These are phyloP conservation scores for Friedmanniomyces simplex DNA, from an alignment of 495 filamentous ascomycete species.

Conservation along the genomic window DNA sequence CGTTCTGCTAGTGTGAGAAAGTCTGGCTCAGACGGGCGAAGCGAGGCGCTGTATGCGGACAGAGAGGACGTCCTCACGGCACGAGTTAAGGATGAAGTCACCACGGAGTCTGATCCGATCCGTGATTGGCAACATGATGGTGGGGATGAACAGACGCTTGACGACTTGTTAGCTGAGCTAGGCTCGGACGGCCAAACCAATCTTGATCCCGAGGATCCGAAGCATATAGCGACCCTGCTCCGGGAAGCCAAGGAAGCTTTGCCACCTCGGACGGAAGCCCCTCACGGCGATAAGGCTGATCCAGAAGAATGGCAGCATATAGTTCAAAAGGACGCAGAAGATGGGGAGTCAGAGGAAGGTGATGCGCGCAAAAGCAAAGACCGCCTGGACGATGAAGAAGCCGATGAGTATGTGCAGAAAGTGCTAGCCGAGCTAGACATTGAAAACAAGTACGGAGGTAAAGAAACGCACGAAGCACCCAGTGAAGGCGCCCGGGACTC, in stretches of 20 bases:
- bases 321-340: neutral
- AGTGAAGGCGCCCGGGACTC: neutral
- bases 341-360: neutral
- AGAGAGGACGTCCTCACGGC: neutral
- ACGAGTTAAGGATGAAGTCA: constrained; percentile 7
- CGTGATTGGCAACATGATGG: constrained; percentile 12
- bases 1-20: constrained; percentile 6
- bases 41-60: neutral
- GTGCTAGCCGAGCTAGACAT: constrained; percentile 28
- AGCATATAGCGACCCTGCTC: constrained; percentile 24
- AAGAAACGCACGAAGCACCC: neutral
- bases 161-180: constrained; percentile 33
- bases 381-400: constrained; percentile 23
- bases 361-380: constrained; percentile 16
- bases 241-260: constrained; percentile 24
- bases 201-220: constrained; percentile 22
- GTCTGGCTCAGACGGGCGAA: neutral
- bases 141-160: constrained; percentile 28
- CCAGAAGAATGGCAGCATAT: constrained; percentile 4
- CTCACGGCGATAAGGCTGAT: neutral
- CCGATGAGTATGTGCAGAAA: constrained; percentile 27
- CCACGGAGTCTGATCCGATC: constrained; percentile 10
- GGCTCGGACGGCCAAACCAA: constrained; percentile 28
- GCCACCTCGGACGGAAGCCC: constrained; percentile 7
- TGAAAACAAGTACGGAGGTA: constrained; percentile 19